Percentiles rank a stretch among this genome's conserved stretches.
phyloP scores from a whole-genome alignment of 495 filamentous ascomycete species.

The Xylaria sp. region DNA sequence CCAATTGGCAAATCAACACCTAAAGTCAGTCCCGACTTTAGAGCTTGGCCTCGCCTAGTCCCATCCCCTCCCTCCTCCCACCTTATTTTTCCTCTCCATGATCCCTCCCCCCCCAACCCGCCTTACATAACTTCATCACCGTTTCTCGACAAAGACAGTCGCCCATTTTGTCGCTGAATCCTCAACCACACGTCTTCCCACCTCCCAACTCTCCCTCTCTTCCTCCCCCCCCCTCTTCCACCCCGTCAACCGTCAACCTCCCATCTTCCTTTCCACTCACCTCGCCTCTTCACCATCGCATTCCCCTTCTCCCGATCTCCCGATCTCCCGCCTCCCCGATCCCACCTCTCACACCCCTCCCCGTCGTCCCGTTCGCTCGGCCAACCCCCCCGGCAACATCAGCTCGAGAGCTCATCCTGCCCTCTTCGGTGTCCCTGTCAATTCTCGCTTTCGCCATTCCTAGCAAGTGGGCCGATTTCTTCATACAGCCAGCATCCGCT shows the following conservation, averaged over 20 bases:
- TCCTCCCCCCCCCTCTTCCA: conserved; percentile 22
- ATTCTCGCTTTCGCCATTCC: conserved; percentile 20
- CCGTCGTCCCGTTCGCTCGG: conserved; percentile 28
- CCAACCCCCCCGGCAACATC: conserved; percentile 26
- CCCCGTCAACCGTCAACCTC: conserved; percentile 34
- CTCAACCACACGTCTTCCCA: conserved; percentile 38
- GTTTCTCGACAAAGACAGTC: conserved; percentile 26
- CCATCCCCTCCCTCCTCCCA: conserved; percentile 22
- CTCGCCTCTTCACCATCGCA: conserved; percentile 24
- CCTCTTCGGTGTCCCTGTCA: conserved; percentile 13
- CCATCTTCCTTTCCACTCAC: conserved; percentile 28
- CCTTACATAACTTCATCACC: conserved; percentile 33
- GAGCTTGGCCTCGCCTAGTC: conserved; percentile 19
- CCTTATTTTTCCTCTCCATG: conserved; percentile 23
- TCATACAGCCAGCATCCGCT: conserved; percentile 17
- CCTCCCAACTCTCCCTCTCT: conserved; percentile 32
- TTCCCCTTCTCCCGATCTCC: conserved; percentile 18
- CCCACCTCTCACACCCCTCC: conserved; percentile 34
- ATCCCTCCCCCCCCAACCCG: conserved; percentile 24
- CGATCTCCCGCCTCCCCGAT: conserved; percentile 21
- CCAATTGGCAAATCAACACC: conserved; percentile 32
- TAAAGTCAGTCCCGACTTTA: conserved; percentile 26
- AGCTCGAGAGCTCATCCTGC: conserved; percentile 4
- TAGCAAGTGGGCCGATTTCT: conserved; percentile 23
- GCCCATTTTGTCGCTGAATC: conserved; percentile 27